Conservation (phyloP, 768 basidiomycete genomes). For the Suillus tomentosus region DNA sequence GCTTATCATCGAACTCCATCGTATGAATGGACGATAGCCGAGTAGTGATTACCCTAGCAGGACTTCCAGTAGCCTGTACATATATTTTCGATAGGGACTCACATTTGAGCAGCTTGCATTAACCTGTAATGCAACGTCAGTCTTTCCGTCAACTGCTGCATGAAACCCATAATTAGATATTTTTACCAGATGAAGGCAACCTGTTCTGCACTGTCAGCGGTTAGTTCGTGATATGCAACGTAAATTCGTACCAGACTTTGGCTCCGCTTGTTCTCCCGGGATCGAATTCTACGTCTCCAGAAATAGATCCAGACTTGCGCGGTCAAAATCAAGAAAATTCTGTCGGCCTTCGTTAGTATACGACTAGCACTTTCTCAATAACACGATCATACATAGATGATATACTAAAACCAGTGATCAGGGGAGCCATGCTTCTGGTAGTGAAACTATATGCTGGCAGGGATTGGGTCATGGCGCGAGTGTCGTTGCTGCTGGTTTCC, state of each 20-base stretch:
- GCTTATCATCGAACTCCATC: background rate
- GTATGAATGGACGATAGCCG: background rate
- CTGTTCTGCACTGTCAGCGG: background rate
- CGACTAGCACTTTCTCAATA: too few species aligned
- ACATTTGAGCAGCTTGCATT: too few species aligned
- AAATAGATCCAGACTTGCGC: slow-evolving; percentile 5
- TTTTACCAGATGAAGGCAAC: slow-evolving; percentile 2
- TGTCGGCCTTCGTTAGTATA: too few species aligned
- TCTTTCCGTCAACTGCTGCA: background rate
- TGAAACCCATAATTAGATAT: background rate
- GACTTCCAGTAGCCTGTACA: background rate
- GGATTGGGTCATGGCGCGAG: background rate
- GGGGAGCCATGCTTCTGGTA: too few species aligned
- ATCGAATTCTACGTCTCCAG: background rate
- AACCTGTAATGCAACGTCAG: too few species aligned
- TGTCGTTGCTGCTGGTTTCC: background rate
- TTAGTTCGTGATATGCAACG: too few species aligned
- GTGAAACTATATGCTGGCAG: background rate
- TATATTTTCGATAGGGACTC: too few species aligned
- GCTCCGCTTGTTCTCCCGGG: background rate
- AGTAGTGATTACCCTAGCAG: background rate
- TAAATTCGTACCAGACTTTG: background rate
- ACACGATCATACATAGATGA: too few species aligned
- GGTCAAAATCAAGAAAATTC: background rate
- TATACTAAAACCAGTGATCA: too few species aligned